These are phyloP conservation scores for Arthrinium phaeospermum DNA, from an alignment of 2,329 filamentous ascomycete species.

Conservation along the genomic window DNA sequence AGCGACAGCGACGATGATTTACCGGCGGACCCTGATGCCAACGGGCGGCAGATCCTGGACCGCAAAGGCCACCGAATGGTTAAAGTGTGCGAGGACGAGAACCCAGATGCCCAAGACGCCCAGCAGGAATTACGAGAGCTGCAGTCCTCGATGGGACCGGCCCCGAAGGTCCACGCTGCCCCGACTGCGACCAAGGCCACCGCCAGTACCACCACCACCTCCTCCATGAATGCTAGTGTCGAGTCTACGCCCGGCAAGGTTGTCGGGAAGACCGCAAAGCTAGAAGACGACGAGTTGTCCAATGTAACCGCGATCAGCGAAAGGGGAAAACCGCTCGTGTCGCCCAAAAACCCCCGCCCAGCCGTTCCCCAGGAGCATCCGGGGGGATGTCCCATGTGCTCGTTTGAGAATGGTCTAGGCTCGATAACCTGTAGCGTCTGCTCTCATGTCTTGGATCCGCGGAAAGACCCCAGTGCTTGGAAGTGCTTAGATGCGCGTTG, in stretches of 20 bases:
- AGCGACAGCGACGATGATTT: conserved; percentile 48
- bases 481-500: conserved; percentile 64
- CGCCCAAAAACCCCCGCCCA: neutral
- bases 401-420: conserved; percentile 62
- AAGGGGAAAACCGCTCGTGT: neutral
- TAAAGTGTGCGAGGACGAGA: conserved; percentile 76
- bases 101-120: conserved; percentile 58
- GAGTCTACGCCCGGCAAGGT: neutral
- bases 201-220: neutral
- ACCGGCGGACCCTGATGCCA: conserved; percentile 63
- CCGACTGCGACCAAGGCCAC: neutral
- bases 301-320: neutral
- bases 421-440: conserved; percentile 71
- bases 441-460: conserved; percentile 68
- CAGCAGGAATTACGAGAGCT: conserved; percentile 70
- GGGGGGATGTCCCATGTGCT: conserved; percentile 67
- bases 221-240: neutral
- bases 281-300: neutral
- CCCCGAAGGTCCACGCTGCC: neutral
- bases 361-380: neutral
- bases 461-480: conserved; percentile 65
- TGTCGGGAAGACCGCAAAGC: neutral
- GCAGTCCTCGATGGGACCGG: conserved; percentile 45
- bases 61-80: conserved; percentile 70
- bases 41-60: conserved; percentile 70